Percentiles rank a stretch among this genome's conserved stretches.
These are phyloP conservation scores for Mallotus japonicus DNA, from an alignment of 441 rosid species.

Conservation along the genomic window DNA sequence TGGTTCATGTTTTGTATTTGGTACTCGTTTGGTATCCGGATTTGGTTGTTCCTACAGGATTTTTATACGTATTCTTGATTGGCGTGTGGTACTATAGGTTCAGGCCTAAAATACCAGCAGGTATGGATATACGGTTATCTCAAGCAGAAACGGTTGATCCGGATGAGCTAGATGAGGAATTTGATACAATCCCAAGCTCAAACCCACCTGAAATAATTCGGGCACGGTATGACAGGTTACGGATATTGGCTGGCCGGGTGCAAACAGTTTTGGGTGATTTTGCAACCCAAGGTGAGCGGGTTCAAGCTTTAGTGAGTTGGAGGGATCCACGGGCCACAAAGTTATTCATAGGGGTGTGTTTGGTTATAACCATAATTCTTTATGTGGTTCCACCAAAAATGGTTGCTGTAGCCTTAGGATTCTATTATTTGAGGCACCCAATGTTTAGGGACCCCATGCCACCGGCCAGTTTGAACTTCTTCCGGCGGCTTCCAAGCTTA, in stretches of 20 bases:
- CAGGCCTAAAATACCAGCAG: conserved; percentile 79
- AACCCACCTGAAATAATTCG: conserved; percentile 59
- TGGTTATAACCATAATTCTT: conserved; percentile 54
- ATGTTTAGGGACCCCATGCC: conserved; percentile 96
- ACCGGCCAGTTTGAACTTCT: conserved; percentile 72
- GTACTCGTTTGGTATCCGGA: conserved; percentile 97
- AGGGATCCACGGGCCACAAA: conserved; percentile 96
- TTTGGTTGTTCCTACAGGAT: conserved; percentile 78
- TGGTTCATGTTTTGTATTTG: conserved; percentile 71
- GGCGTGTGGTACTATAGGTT: conserved; percentile 92
- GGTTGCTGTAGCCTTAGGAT: conserved; percentile 97
- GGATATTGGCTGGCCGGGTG: conserved; percentile 77
- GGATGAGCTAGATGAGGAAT: conserved; percentile 92
- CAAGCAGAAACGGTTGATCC: conserved; percentile 78
- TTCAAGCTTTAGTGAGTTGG: conserved; percentile 92
- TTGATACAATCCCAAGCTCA: conserved; percentile 81
- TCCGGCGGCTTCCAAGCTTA: conserved; percentile 86
- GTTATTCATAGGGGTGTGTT: conserved; percentile 74
- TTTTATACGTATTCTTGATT: conserved; percentile 66
- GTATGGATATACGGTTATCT: conserved; percentile 86
- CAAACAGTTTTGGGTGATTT: conserved; percentile 91
- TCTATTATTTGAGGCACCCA: conserved; percentile 86
- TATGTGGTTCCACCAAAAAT: conserved; percentile 85
- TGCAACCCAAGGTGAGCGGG: conserved; percentile 87
- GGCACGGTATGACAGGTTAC: conserved; percentile 72